Percentiles rank a stretch among this genome's conserved stretches.
Evolutionary conservation across 176 grass and related monocot species (phyloP).

Genomic region (Paspalum vaginatum): DNA sequence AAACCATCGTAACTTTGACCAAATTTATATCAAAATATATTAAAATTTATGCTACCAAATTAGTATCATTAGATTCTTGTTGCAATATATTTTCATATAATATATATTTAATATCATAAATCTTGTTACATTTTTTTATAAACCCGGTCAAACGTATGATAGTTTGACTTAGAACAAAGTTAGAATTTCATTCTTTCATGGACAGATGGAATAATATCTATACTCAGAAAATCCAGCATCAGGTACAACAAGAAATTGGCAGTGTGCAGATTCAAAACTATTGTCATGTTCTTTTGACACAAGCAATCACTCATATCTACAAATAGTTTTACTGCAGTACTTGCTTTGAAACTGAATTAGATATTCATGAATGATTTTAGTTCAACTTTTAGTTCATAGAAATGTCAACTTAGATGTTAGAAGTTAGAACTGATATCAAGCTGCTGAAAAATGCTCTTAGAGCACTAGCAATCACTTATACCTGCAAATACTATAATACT

Average conservation of each 20-base stretch:
- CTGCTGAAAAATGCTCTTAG: constrained; percentile 16
- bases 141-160: too few relatives aligned
- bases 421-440: neutral
- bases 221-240: constrained; percentile 2
- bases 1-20: too few relatives aligned
- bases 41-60: too few relatives aligned
- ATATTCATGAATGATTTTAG: neutral
- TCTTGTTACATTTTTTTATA: too few relatives aligned
- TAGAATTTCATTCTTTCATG: too few relatives aligned
- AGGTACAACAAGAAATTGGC: neutral
- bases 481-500: neutral
- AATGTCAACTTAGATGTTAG: neutral
- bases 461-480: neutral
- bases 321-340: neutral
- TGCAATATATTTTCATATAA: too few relatives aligned
- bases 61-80: too few relatives aligned
- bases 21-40: too few relatives aligned
- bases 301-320: neutral
- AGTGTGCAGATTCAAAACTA: constrained; percentile 16
- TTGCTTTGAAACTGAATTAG: neutral
- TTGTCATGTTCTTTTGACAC: neutral
- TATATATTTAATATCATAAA: too few relatives aligned
- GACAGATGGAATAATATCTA: neutral
- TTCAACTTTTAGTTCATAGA: constrained; percentile 4
- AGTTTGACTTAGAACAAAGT: too few relatives aligned